These are phyloP conservation scores for Rubia peregrina DNA, from an alignment of 305 asterid genomes.

Conservation along the genomic window DNA sequence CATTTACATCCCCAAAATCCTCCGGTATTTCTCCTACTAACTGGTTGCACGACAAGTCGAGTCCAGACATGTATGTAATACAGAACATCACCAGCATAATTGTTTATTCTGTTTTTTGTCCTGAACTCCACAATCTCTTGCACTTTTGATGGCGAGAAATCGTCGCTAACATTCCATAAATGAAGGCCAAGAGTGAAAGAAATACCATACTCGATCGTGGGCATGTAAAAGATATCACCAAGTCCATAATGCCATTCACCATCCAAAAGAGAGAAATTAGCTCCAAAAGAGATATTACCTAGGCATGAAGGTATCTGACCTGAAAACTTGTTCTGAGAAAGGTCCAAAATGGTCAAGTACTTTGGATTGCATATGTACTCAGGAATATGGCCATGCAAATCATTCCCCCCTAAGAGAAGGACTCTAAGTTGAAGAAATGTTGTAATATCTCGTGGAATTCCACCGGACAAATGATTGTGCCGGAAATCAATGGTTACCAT, in stretches of 20 bases:
- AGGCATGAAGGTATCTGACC: slow-evolving; percentile 18
- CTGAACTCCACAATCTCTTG: slow-evolving; percentile 17
- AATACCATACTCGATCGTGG: not conserved
- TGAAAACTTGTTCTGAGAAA: slow-evolving; percentile 16
- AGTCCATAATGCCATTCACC: not conserved
- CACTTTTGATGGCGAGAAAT: too few species aligned
- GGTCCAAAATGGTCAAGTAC: slow-evolving; percentile 14
- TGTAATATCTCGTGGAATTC: slow-evolving; percentile 12
- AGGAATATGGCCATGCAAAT: slow-evolving; percentile 18
- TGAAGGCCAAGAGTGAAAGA: not conserved
- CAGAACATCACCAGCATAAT: slow-evolving; percentile 16
- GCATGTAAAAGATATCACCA: not conserved
- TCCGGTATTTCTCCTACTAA: slow-evolving; percentile 18
- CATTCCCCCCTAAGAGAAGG: slow-evolving; percentile 11
- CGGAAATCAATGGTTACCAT: slow-evolving; percentile 3
- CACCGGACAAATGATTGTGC: slow-evolving; percentile 3
- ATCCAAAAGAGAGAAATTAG: not conserved
- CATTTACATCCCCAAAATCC: slow-evolving; percentile 17
- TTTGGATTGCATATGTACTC: slow-evolving; percentile 7
- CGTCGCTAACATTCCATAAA: not conserved
- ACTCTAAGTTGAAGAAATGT: not conserved
- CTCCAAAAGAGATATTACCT: slow-evolving; percentile 10
- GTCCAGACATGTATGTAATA: slow-evolving; percentile 21
- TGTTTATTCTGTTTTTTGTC: slow-evolving; percentile 13
- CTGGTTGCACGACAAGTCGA: slow-evolving; percentile 22